Percentiles rank a stretch among this genome's conserved stretches.
phyloP scores from a whole-genome alignment of 2,329 filamentous ascomycete species.

The Elsinoe necatrix region DNA sequence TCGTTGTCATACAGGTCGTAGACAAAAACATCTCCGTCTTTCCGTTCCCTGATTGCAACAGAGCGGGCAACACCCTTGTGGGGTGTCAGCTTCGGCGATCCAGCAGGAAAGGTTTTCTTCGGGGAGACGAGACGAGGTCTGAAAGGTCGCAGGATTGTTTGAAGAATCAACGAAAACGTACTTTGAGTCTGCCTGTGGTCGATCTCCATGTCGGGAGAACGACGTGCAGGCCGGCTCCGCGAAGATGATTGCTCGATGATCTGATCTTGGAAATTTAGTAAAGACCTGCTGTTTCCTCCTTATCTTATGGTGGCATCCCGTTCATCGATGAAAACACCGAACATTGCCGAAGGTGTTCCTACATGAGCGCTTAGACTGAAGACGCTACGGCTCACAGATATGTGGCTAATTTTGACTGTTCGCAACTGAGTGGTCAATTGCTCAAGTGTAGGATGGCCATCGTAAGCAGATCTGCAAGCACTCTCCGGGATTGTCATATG shows the following conservation, averaged over 20 bases:
- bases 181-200: not conserved
- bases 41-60: slow-evolving; percentile 34
- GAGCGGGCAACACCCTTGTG: slow-evolving; percentile 21
- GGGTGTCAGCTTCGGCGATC: slow-evolving; percentile 34
- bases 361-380: too few relatives aligned
- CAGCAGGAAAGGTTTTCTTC: slow-evolving; percentile 27
- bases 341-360: too few relatives aligned
- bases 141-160: slow-evolving; percentile 33
- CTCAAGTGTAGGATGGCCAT: not conserved
- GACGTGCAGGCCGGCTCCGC: not conserved
- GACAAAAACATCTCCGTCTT: slow-evolving; percentile 37
- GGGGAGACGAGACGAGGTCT: slow-evolving; percentile 30
- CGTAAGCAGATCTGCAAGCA: not conserved
- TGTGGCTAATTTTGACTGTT: too few relatives aligned
- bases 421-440: too few relatives aligned
- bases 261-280: not conserved
- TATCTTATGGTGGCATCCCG: too few relatives aligned
- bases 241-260: not conserved
- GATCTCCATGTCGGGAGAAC: slow-evolving; percentile 5
- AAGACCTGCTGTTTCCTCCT: too few relatives aligned
- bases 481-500: not conserved
- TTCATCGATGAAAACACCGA: too few relatives aligned
- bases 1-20: slow-evolving; percentile 34
- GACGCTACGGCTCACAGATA: too few relatives aligned
- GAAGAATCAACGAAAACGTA: slow-evolving; percentile 24